A percentile compares a stretch with the other conserved stretches of the same genome.
Evolutionary conservation across 2,329 filamentous ascomycete genomes (phyloP).

Genomic region (Tolypocladium inflatum): DNA sequence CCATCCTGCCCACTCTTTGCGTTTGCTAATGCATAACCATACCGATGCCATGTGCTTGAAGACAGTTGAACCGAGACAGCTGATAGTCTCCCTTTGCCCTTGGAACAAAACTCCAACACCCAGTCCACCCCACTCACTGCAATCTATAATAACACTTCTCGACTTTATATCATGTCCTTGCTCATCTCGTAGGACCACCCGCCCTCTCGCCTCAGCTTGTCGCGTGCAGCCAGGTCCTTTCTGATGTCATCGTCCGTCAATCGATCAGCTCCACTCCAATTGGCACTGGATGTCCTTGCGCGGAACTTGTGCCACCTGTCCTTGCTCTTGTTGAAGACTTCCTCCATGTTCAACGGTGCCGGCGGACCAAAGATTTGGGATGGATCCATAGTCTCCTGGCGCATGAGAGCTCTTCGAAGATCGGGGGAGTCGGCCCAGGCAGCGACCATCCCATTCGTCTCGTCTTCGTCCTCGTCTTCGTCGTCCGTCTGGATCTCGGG

Average conservation of each 20-base stretch:
- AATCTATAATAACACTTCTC: not conserved
- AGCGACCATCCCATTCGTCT: constrained; percentile 50
- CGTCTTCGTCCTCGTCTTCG: constrained; percentile 70
- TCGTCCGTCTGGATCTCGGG: constrained; percentile 95
- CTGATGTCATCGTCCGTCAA: constrained; percentile 83
- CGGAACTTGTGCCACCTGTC: constrained; percentile 82
- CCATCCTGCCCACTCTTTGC: not conserved
- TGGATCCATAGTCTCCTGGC: constrained; percentile 80
- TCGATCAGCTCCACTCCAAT: constrained; percentile 76
- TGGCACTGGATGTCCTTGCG: constrained; percentile 83
- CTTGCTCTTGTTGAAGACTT: constrained; percentile 87
- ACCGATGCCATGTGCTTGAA: not conserved
- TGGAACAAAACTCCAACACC: not conserved
- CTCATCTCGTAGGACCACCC: constrained; percentile 69
- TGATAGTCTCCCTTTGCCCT: not conserved
- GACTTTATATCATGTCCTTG: constrained; percentile 31
- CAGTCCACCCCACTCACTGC: not conserved
- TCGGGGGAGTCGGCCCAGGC: constrained; percentile 86
- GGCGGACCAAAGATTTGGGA: constrained; percentile 83
- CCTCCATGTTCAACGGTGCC: constrained; percentile 84
- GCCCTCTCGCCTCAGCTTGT: constrained; percentile 71
- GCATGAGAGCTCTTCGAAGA: constrained; percentile 62
- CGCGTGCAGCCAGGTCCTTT: constrained; percentile 69
- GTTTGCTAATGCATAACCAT: not conserved
- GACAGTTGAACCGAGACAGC: not conserved